phyloP scores from a whole-genome alignment of 1,284 basidiomycete genomes.

The Sanghuangporus sanghuang region DNA sequence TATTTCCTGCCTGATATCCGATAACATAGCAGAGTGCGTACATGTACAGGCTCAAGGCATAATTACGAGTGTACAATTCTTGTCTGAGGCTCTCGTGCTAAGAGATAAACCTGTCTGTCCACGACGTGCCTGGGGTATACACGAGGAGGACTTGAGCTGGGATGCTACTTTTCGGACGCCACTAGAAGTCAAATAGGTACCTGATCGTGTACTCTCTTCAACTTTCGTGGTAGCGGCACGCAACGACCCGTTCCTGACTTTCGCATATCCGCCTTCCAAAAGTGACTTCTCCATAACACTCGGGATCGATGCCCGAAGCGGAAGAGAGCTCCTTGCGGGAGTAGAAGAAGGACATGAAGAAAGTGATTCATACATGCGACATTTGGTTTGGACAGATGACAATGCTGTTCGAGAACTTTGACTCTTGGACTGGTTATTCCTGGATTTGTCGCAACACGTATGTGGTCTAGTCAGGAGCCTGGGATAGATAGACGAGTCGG shows the following conservation, averaged over 20 bases:
- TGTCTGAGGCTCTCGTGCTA: background rate
- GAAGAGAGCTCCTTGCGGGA: background rate
- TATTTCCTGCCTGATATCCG: no score
- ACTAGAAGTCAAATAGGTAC: background rate
- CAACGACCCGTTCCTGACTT: background rate
- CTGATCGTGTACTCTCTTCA: background rate
- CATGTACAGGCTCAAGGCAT: background rate
- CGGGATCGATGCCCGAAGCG: background rate
- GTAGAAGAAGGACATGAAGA: background rate
- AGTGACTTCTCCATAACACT: no score
- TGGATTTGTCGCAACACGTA: background rate
- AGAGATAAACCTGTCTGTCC: background rate
- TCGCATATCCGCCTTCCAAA: no score
- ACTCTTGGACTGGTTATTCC: background rate
- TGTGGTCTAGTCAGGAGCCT: background rate
- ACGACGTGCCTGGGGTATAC: background rate
- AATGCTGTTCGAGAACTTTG: background rate
- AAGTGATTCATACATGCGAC: conserved; percentile 5
- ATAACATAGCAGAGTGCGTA: no score
- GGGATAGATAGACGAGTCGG: background rate
- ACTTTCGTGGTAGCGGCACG: background rate
- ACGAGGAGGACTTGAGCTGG: background rate
- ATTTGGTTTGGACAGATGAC: conserved; percentile 5
- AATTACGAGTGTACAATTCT: background rate
- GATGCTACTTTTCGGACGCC: background rate